Evolutionary conservation across 1,284 basidiomycete genomes (phyloP), one percentile per base, ranked within the genome.

Genomic region (Veloporphyrellus conicus): DNA sequence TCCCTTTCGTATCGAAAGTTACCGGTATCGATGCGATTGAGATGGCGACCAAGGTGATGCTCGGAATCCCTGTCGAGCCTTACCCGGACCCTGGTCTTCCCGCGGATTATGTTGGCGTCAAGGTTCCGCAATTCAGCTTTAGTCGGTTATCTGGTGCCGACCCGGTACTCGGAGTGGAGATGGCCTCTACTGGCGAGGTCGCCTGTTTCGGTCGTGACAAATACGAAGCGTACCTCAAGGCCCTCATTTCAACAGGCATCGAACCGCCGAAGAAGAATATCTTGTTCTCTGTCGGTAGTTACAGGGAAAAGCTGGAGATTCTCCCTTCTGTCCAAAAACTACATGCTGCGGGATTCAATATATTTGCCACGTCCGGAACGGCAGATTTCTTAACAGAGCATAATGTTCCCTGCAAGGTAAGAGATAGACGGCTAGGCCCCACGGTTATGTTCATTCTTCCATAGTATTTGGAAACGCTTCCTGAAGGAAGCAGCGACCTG

Each of bases 151-250:
- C 91, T 20, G 95, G 95, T 32, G 95, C 95, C 27, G 95, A 99
- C 68, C 95, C 95, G 15, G 87, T 99, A 18, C 80, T 99, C n/a
- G 96, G 96, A 64, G 95, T 99, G 43, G 95, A 99, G 75, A 99
- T 99, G 95, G 95, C 95, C 15, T 98, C 95, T n/a, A 99, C 95
- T 1, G 95, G 95, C 56, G 95, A 99, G 69, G 95, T 99, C 25
- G 96, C 96, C 32, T 98, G 95, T 71, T 99, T 99, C 69, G 95
- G 96, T 23, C 84, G 80, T 58, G 89, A 99, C 76, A 96, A 95
- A 72, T 98, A 97, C 69, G 95, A 99, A 68, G 95, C 95, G 6
- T 99, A 99, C 69, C 77, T 98, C 63, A 98, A 98, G 74, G 93
- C 92, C 4, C 77, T 98, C 55, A 90, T 99, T 57, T 95, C 95